Evolutionary conservation across 2,329 filamentous ascomycete species (phyloP).

Genomic region (Biscogniauxia marginata): DNA sequence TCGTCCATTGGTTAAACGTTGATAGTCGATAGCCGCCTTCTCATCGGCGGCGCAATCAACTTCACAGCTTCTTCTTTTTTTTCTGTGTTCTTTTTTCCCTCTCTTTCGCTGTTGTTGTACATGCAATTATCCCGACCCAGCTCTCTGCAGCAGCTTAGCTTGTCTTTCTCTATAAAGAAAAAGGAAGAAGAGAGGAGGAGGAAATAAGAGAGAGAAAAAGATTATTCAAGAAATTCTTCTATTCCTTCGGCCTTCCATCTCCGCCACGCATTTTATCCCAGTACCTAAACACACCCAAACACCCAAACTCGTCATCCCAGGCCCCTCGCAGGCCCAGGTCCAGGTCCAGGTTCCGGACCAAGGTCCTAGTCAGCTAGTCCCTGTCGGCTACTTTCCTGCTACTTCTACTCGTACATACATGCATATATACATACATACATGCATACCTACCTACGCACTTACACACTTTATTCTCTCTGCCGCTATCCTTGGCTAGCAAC

Average conservation of each 20-base stretch:
- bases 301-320: not conserved
- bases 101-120: no score
- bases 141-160: no score
- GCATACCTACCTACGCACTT: not conserved
- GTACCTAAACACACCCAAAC: not conserved
- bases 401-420: not conserved
- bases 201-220: not conserved
- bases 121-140: no score
- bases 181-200: not conserved
- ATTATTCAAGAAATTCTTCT: not conserved
- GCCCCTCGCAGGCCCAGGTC: not conserved
- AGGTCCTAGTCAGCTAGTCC: not conserved
- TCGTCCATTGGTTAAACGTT: not conserved
- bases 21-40: not conserved
- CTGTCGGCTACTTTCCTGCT: not conserved
- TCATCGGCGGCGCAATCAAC: not conserved
- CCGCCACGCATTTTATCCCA: not conserved
- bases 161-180: no score
- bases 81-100: no score
- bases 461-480: not conserved
- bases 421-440: constrained; percentile 2
- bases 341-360: not conserved
- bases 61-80: no score
- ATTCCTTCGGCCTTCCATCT: not conserved
- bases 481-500: not conserved